phyloP scores from a whole-genome alignment of 78 protist genomes.

The slime mould (Dictyostelium discoideum) region DNA sequence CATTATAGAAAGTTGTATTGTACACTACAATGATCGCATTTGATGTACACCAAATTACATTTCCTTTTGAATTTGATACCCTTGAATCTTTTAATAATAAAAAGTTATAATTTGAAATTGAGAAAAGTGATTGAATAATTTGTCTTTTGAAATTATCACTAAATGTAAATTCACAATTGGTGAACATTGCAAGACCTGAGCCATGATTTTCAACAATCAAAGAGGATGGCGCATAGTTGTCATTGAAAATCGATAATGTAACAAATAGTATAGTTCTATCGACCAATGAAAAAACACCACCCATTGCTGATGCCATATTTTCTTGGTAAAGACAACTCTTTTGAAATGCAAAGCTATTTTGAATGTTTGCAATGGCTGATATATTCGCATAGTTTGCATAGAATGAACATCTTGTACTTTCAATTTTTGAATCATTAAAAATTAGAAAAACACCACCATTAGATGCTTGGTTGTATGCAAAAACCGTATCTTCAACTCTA shows the following conservation, averaged over 20 bases:
- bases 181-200: background rate
- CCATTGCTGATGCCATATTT: background rate
- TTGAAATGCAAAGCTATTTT: background rate
- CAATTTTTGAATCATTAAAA: background rate
- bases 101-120: conserved; percentile 1
- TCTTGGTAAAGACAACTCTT: background rate
- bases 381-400: background rate
- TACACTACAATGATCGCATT: background rate
- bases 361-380: background rate
- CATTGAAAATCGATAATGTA: background rate
- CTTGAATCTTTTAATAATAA: background rate
- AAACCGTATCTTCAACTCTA: background rate
- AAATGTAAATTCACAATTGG: background rate
- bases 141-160: background rate
- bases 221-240: background rate
- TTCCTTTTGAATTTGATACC: background rate
- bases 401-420: background rate
- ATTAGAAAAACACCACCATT: background rate
- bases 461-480: background rate
- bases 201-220: background rate
- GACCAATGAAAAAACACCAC: background rate
- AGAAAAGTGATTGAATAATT: background rate
- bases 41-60: background rate
- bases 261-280: background rate
- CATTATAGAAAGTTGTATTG: background rate